phyloP scores from a whole-genome alignment of 2,329 filamentous ascomycete species.

The Fusarium graminum region DNA sequence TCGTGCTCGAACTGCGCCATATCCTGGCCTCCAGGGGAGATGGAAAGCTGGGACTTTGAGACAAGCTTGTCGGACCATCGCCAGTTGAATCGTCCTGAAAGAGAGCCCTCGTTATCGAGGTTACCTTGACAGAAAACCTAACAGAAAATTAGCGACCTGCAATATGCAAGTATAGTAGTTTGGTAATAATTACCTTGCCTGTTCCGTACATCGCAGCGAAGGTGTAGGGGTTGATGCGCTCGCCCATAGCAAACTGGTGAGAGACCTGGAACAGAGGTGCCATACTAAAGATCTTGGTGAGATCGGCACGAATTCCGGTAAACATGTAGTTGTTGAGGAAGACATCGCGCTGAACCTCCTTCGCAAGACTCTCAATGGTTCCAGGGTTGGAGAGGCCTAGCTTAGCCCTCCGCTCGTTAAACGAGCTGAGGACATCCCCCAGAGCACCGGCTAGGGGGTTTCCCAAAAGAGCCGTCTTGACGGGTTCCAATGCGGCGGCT shows the following conservation, averaged over 20 bases:
- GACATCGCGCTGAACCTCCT: conserved; percentile 96
- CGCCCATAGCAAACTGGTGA: conserved; percentile 95
- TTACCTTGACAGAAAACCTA: conserved; percentile 97
- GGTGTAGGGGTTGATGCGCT: conserved; percentile 92
- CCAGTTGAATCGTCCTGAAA: conserved; percentile 93
- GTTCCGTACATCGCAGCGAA: conserved; percentile 96
- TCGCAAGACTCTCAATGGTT: conserved; percentile 87
- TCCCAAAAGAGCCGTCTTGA: conserved; percentile 73
- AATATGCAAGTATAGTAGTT: conserved; percentile 16
- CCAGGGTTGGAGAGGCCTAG: conserved; percentile 93
- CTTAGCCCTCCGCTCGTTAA: conserved; percentile 87
- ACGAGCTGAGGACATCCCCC: conserved; percentile 82
- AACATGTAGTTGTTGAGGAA: conserved; percentile 98
- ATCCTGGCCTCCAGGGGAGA: conserved; percentile 83
- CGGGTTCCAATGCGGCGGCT: conserved; percentile 63
- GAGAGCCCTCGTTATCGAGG: conserved; percentile 89
- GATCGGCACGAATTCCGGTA: conserved; percentile 92
- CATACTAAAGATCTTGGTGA: conserved; percentile 96
- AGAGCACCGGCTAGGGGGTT: conserved; percentile 79
- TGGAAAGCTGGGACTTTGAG: conserved; percentile 88
- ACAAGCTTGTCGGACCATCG: conserved; percentile 85
- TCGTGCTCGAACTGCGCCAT: conserved; percentile 96
- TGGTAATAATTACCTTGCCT: conserved; percentile 74
- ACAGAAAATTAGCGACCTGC: conserved; percentile 36
- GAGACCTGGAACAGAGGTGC: conserved; percentile 96